Evolutionary conservation across 2,329 filamentous ascomycete genomes (phyloP).

Genomic region (Colletotrichum abscissum): DNA sequence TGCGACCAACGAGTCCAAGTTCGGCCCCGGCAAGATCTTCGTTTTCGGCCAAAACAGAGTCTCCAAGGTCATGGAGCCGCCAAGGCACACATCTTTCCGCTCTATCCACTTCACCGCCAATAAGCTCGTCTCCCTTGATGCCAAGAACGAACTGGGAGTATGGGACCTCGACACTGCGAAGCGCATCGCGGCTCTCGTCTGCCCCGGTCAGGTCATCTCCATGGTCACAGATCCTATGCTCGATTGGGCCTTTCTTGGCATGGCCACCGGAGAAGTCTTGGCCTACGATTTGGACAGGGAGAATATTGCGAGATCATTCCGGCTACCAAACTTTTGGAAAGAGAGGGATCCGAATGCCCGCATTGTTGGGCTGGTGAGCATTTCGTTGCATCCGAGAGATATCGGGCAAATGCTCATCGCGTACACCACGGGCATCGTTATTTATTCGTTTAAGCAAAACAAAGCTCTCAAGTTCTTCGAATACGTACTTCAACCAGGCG

Average conservation of each 20-base stretch:
- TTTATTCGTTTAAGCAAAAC: conserved; percentile 96
- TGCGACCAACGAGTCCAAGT: conserved; percentile 88
- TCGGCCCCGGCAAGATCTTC: conserved; percentile 88
- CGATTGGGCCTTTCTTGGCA: conserved; percentile 91
- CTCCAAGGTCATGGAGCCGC: conserved; percentile 77
- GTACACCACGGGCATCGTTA: conserved; percentile 88
- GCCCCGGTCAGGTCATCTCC: conserved; percentile 79
- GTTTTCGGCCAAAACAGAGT: conserved; percentile 87
- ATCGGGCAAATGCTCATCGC: conserved; percentile 91
- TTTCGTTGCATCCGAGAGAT: conserved; percentile 90
- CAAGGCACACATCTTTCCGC: conserved; percentile 79
- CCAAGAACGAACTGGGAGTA: conserved; percentile 84
- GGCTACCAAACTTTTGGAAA: conserved; percentile 88
- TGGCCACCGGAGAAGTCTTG: conserved; percentile 84
- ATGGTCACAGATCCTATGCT: conserved; percentile 88
- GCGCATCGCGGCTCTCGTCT: conserved; percentile 75
- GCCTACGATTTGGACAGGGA: conserved; percentile 94
- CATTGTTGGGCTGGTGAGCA: conserved; percentile 73
- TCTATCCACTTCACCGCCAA: conserved; percentile 87
- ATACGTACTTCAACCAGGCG: conserved; percentile 84
- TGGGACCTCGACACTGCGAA: conserved; percentile 82
- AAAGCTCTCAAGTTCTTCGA: conserved; percentile 81
- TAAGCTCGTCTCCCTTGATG: conserved; percentile 86
- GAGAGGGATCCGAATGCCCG: conserved; percentile 76
- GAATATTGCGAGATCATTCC: conserved; percentile 75